phyloP scores from a whole-genome alignment of 306 rosid species.

The Corylus americana region DNA sequence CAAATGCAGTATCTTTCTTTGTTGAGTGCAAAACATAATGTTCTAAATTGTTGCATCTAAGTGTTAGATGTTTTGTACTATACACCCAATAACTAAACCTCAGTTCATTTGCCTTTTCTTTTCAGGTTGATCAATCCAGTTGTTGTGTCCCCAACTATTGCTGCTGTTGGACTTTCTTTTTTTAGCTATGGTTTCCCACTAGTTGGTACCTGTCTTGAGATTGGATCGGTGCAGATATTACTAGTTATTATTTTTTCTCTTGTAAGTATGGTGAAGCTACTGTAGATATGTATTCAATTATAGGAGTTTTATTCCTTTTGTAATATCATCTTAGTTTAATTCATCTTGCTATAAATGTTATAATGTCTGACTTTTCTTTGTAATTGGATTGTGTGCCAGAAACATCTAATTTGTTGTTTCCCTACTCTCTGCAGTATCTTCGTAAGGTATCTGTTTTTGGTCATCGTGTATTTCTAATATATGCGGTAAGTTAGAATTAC shows the following conservation, averaged over 20 bases:
- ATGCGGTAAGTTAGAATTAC: conserved; percentile 67
- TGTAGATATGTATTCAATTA: conserved; percentile 6
- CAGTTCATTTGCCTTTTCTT: conserved; percentile 26
- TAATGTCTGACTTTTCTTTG: neutral
- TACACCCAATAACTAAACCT: conserved; percentile 4
- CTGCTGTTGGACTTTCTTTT: conserved; percentile 99
- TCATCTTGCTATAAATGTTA: neutral
- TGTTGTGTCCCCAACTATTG: conserved; percentile 94
- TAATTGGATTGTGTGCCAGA: conserved; percentile 12
- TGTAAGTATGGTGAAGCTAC: conserved; percentile 56
- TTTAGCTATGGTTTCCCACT: conserved; percentile 90
- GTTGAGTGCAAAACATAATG: neutral
- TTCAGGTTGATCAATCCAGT: conserved; percentile 96
- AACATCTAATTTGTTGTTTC: conserved; percentile 18
- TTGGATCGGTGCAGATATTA: conserved; percentile 90
- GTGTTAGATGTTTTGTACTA: neutral
- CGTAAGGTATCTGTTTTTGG: conserved; percentile 93
- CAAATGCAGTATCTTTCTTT: neutral
- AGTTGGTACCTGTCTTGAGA: conserved; percentile 92
- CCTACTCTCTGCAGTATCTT: conserved; percentile 66
- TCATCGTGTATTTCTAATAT: conserved; percentile 90
- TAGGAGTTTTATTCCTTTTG: neutral
- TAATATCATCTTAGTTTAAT: neutral
- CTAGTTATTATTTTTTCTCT: conserved; percentile 82
- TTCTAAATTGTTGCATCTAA: neutral